A percentile compares a stretch with the other conserved stretches of the same genome.
These are phyloP conservation scores for Astrothelium macrocarpum DNA, from an alignment of 495 filamentous ascomycete genomes.

Conservation along the genomic window DNA sequence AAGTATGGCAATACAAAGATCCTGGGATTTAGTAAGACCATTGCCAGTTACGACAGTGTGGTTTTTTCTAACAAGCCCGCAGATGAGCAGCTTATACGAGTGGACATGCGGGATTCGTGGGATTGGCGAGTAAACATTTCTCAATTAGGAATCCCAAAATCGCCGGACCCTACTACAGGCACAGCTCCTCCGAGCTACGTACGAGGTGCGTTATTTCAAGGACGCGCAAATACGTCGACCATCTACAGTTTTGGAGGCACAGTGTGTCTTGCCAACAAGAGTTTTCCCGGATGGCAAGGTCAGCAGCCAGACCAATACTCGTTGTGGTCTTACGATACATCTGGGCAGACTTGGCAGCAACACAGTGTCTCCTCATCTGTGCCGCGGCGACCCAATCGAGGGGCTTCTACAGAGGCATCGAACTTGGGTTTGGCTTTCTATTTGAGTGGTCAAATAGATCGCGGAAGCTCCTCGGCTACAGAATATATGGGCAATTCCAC, in stretches of 20 bases:
- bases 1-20: not conserved
- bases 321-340: not conserved
- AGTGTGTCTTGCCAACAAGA: not conserved
- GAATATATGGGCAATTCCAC: not conserved
- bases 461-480: not conserved
- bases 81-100: not conserved
- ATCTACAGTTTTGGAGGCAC: slow-evolving; percentile 4
- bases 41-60: not conserved
- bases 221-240: not conserved
- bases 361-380: not conserved
- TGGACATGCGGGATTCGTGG: not conserved
- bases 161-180: not conserved
- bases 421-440: not conserved
- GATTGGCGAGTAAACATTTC: not conserved
- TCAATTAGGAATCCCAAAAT: not conserved
- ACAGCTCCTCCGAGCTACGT: not conserved
- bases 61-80: not conserved
- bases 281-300: not conserved
- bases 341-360: not conserved
- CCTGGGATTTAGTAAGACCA: not conserved
- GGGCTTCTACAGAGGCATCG: not conserved
- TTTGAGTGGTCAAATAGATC: slow-evolving; percentile 1
- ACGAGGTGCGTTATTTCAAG: not conserved
- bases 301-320: not conserved
- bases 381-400: not conserved